Conservation (phyloP, 257 asterid species). For the Gentiana dahurica region DNA sequence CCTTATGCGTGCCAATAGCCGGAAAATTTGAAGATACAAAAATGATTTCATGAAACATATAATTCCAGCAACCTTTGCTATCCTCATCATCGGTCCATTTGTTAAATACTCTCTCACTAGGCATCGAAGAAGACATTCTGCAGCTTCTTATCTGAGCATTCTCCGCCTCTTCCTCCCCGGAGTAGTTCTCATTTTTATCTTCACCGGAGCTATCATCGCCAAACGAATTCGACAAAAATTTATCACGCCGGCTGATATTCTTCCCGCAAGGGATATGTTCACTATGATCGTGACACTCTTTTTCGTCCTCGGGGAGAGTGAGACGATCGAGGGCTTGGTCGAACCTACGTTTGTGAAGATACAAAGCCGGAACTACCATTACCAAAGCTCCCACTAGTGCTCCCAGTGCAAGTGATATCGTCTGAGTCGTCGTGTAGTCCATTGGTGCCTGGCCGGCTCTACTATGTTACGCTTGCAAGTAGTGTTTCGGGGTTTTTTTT, state of each 20-base stretch:
- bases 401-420: slow-evolving; percentile 60
- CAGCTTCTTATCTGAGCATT: slow-evolving; percentile 18
- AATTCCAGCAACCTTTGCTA: slow-evolving; percentile 11
- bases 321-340: slow-evolving; percentile 82
- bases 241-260: slow-evolving; percentile 18
- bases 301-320: slow-evolving; percentile 13
- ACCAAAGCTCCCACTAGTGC: slow-evolving; percentile 89
- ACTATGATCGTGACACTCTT: slow-evolving; percentile 19
- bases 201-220: slow-evolving; percentile 13
- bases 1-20: slow-evolving; percentile 32
- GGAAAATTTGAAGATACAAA: slow-evolving; percentile 36
- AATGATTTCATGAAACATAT: slow-evolving; percentile 24
- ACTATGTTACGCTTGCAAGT: too few relatives aligned
- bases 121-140: slow-evolving; percentile 48
- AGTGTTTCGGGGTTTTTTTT: too few relatives aligned
- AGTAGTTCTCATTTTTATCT: slow-evolving; percentile 12
- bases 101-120: slow-evolving; percentile 25
- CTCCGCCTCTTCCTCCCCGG: slow-evolving; percentile 16
- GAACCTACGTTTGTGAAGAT: slow-evolving; percentile 82
- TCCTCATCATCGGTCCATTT: slow-evolving; percentile 24
- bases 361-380: slow-evolving; percentile 87
- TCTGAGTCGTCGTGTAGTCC: slow-evolving; percentile 35
- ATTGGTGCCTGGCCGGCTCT: slow-evolving; percentile 9
- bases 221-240: slow-evolving; percentile 17
- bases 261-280: slow-evolving; percentile 15